phyloP scores from a whole-genome alignment of 2,329 filamentous ascomycete genomes.

The Pseudogymnoascus sp. region DNA sequence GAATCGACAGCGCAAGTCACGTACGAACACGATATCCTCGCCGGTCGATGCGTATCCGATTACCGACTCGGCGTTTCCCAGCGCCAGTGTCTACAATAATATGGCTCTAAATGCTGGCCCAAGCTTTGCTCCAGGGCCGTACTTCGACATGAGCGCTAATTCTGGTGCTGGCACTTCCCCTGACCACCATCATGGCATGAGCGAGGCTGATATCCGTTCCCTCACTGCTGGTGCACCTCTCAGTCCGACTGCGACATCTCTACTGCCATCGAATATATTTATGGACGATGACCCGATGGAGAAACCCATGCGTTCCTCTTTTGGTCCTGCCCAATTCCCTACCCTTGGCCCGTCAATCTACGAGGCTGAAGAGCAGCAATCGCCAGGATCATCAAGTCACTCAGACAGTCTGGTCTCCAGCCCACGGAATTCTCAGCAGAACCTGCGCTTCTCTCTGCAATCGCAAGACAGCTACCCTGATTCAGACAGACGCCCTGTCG shows the following conservation, averaged over 20 bases:
- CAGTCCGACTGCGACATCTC: conserved; percentile 65
- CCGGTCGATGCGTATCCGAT: conserved; percentile 22
- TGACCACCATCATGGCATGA: conserved; percentile 36
- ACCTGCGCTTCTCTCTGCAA: conserved; percentile 42
- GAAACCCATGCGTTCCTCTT: conserved; percentile 13
- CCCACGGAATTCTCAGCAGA: conserved; percentile 51
- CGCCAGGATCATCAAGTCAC: conserved; percentile 49
- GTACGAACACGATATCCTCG: conserved; percentile 30
- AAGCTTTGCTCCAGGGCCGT: conserved; percentile 45
- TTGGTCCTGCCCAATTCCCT: conserved; percentile 25
- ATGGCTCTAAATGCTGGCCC: conserved; percentile 34
- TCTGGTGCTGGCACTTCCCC: conserved; percentile 25
- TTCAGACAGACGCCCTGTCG: neutral
- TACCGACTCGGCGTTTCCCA: conserved; percentile 28
- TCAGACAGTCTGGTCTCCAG: conserved; percentile 52
- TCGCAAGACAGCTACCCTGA: neutral
- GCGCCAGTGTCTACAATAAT: conserved; percentile 34
- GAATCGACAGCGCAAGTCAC: conserved; percentile 31
- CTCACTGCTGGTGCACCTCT: conserved; percentile 59
- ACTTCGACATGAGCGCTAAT: conserved; percentile 23
- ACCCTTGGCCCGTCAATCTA: conserved; percentile 27
- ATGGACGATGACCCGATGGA: conserved; percentile 50
- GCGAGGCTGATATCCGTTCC: conserved; percentile 53
- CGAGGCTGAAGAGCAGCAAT: conserved; percentile 43
- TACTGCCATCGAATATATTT: conserved; percentile 61